Base-by-base conservation (phyloP, 306 rosid species). In the Astragalus membranaceus region DNA sequence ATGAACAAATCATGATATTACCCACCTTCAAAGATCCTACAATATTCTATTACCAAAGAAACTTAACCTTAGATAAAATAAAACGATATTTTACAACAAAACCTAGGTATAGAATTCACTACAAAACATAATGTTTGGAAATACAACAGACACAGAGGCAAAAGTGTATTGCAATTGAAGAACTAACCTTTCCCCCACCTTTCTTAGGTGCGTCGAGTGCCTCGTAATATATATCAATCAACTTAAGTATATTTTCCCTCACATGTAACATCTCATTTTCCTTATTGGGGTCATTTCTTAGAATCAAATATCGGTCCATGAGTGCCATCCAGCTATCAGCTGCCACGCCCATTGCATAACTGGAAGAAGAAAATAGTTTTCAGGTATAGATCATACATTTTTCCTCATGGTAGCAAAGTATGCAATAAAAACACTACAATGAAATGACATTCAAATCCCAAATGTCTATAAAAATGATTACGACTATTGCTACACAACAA, bases 181-280 rank as follows among this genome's bases (percentile, higher is more conserved):
- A 60, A 75, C 91, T 77, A 73, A 92, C 98, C 96, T 85, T 83
- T 70, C 3, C 70, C 56, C 80, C 87, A 17, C 91, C 89, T 42
- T 83, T 73, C 69, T 92, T 90, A 0, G 93, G 87, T 26, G 96
- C 96, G 56, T 92, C 96, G 41, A 90, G 32, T 61, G 96, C 98
- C 33, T 78, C 80, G 41, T 93, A 88, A 60, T 85, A 93, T 44
- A 82, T 75, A 64, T 93, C 84, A 66, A 87, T 51, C 76, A 93
- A 60, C 68, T 72, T 61, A 43, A 82, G 64, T 9, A 93, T 81
- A 26, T 88, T 88, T 11, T 66, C 59, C 60, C 58, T 81, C 50
- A 85, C 32, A 5, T 2, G 9, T 17, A 61, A 63, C 75, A 37
- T 78, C 69, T 88, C 79, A 8, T 8, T 80, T 59, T 85, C 90